Evolutionary conservation across 2,329 filamentous ascomycete species (phyloP).

Genomic region (Rutstroemia sp.): DNA sequence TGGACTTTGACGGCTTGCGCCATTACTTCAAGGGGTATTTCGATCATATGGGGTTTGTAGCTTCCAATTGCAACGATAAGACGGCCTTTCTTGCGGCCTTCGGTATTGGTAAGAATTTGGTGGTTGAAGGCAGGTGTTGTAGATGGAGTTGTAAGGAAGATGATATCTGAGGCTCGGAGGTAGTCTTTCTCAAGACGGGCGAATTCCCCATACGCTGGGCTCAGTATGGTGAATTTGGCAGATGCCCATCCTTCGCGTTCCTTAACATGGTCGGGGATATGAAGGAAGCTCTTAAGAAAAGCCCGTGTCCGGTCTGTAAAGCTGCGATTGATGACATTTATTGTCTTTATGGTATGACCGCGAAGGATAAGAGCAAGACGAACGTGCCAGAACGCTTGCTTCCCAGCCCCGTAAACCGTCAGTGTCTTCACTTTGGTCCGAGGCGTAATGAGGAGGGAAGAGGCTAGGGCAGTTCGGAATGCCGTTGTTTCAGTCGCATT

Average conservation of each 20-base stretch:
- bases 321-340: constrained; percentile 76
- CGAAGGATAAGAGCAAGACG: constrained; percentile 72
- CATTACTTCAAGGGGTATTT: constrained; percentile 72
- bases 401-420: constrained; percentile 79
- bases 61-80: constrained; percentile 68
- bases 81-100: constrained; percentile 62
- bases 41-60: constrained; percentile 67
- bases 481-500: constrained; percentile 70
- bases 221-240: constrained; percentile 61
- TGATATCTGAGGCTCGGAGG: constrained; percentile 65
- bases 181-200: constrained; percentile 61
- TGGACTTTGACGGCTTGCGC: constrained; percentile 50
- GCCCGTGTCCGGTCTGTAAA: constrained; percentile 51
- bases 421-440: constrained; percentile 67
- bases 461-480: constrained; percentile 71
- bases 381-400: constrained; percentile 93
- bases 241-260: constrained; percentile 53
- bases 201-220: constrained; percentile 63
- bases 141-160: constrained; percentile 84
- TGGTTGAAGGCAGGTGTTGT: constrained; percentile 67
- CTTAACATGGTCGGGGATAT: constrained; percentile 38
- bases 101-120: constrained; percentile 61
- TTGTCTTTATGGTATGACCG: constrained; percentile 61
- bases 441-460: constrained; percentile 55
- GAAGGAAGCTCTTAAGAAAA: constrained; percentile 42